Evolutionary conservation across 1,284 basidiomycete genomes (phyloP), one percentile per base, ranked within the genome.

Genomic region (Sanghuangporus sanghuang): DNA sequence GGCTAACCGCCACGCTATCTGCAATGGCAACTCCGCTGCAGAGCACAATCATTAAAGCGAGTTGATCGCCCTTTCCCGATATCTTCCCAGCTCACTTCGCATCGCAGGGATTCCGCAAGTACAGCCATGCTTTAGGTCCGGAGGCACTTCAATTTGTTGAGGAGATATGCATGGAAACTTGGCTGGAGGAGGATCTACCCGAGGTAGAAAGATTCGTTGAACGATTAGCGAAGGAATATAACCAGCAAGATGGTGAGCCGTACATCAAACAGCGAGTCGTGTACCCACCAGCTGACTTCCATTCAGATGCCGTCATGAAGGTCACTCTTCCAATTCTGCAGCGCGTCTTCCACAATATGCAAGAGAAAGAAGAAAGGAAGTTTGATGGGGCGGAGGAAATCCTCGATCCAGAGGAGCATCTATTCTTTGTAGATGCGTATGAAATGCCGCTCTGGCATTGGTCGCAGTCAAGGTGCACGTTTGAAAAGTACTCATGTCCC

Each of bases 381-480:
- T 80, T 82, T 49, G 75, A 73, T 23, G 81, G 81, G 40, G 77
- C 78, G 64, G 81, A 83, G 46, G 88, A 92, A 35, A 76, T 86
- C 27, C 80, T 95, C 27, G 94, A 97, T 68, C 88, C 93, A 6
- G 90, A 95, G 54, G 85, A 85, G 27, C 93, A 96, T 73, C 79
- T 99, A 55, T 86, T 86, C 67, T 81, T 98, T 64, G 80, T 98
- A 40, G 87, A 97, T 73, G 89, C 96, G 9, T 98, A 96, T 69
- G 90, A 95, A 42, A 97, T 98, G 93, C 96, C 96, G 0, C 78
- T 87, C 8, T 92, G 95, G 85, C 84, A 88, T 69, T 99, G 95
- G 85, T 94, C 95, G 40, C 78, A 82, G 23, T 89, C 95, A 69
- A 80, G 93, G 65, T 89, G 89, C 58, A 87, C 90, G 1, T 97